These are phyloP conservation scores for Excoecaria agallocha DNA, from an alignment of 345 rosid genomes.

Conservation along the genomic window DNA sequence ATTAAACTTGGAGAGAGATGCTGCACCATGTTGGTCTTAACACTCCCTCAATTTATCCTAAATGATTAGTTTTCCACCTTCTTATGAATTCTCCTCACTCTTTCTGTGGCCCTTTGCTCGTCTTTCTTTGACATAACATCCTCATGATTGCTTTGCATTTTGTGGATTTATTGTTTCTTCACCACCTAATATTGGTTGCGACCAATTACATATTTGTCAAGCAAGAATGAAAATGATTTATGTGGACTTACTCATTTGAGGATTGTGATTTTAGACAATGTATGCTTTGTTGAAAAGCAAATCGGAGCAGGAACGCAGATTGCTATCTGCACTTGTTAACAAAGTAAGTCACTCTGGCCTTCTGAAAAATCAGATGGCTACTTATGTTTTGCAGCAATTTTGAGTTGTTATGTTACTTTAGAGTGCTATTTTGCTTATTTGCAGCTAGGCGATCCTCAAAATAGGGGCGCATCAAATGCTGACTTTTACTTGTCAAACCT, in stretches of 20 bases:
- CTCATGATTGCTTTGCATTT: not conserved
- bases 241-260: not conserved
- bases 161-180: not conserved
- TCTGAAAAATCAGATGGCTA: not conserved
- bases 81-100: conserved; percentile 2
- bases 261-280: conserved; percentile 55
- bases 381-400: conserved; percentile 11
- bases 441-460: conserved; percentile 98
- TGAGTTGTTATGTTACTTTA: conserved; percentile 2
- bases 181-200: not conserved
- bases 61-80: not conserved
- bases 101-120: not conserved
- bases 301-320: conserved; percentile 87
- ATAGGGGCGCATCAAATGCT: conserved; percentile 92
- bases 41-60: not conserved
- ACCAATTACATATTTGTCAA: not conserved
- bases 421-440: conserved; percentile 16
- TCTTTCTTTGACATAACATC: not conserved
- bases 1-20: not conserved
- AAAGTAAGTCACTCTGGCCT: conserved; percentile 50
- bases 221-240: not conserved
- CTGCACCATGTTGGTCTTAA: not conserved
- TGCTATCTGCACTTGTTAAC: conserved; percentile 82
- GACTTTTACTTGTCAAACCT: conserved; percentile 86
- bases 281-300: conserved; percentile 73